These are phyloP conservation scores for Knoxia roxburghii DNA, from an alignment of 257 asterid species.

Conservation along the genomic window DNA sequence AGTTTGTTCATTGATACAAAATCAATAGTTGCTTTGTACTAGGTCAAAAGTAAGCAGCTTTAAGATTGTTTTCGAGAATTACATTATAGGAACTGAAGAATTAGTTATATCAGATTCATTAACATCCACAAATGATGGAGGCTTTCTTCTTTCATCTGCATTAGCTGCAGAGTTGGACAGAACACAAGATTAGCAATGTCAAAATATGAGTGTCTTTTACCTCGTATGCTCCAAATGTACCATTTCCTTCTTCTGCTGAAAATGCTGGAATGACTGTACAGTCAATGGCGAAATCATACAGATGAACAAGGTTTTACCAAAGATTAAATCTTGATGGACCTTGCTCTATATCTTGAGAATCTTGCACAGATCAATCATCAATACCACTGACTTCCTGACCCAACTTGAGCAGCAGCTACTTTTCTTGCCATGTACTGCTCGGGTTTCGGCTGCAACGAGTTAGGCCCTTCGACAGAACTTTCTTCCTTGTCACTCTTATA, in stretches of 20 bases:
- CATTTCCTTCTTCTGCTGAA: background rate
- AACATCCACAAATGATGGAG: background rate
- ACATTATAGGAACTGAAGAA: background rate
- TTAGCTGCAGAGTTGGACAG: background rate
- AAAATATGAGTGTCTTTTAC: background rate
- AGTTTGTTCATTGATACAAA: constrained; percentile 10
- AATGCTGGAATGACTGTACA: background rate
- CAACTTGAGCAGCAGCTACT: constrained; percentile 45
- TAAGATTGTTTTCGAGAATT: background rate
- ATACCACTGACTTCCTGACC: constrained; percentile 41
- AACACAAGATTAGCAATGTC: constrained; percentile 9
- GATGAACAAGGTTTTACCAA: background rate
- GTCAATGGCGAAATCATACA: background rate
- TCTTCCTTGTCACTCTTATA: constrained; percentile 44
- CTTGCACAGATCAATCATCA: constrained; percentile 17
- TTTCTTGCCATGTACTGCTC: constrained; percentile 46
- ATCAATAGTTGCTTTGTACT: background rate
- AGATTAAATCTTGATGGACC: background rate
- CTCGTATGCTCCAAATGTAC: background rate
- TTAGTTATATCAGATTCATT: background rate
- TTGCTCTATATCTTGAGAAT: background rate
- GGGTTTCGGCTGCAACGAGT: constrained; percentile 30
- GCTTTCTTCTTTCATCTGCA: background rate
- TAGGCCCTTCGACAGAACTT: constrained; percentile 30
- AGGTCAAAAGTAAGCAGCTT: constrained; percentile 8